Evolutionary conservation across 2,329 filamentous ascomycete species (phyloP).

Genomic region (Fusarium miscanthi): DNA sequence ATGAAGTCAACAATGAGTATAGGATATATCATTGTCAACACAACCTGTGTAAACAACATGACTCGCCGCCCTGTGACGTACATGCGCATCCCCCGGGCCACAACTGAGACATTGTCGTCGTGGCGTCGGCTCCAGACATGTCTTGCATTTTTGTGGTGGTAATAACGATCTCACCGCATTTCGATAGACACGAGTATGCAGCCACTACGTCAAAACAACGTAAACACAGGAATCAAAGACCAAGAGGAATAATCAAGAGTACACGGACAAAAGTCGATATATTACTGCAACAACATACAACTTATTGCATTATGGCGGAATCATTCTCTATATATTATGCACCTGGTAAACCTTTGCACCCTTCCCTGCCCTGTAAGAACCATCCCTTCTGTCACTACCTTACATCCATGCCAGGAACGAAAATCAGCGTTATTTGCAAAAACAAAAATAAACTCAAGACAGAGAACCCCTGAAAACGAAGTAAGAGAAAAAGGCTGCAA

Average conservation of each 20-base stretch:
- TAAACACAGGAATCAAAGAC: not conserved
- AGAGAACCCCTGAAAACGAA: slow-evolving; percentile 37
- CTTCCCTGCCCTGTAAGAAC: slow-evolving; percentile 37
- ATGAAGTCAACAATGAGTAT: too few relatives aligned
- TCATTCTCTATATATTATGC: slow-evolving; percentile 48
- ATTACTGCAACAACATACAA: slow-evolving; percentile 13
- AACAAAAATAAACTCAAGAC: slow-evolving; percentile 31
- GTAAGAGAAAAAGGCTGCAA: slow-evolving; percentile 40
- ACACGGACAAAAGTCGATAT: not conserved
- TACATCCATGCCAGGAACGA: slow-evolving; percentile 42
- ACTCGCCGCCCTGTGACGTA: not conserved
- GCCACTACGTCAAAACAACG: not conserved
- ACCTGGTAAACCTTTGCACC: slow-evolving; percentile 44
- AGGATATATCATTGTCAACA: not conserved
- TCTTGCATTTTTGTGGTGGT: slow-evolving; percentile 7
- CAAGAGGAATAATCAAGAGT: not conserved
- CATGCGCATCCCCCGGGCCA: not conserved
- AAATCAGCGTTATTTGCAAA: slow-evolving; percentile 32
- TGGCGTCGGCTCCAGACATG: slow-evolving; percentile 16
- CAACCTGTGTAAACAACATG: not conserved
- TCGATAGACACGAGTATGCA: not conserved
- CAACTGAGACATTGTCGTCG: not conserved
- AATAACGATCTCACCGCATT: slow-evolving; percentile 10
- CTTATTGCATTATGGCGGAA: slow-evolving; percentile 38
- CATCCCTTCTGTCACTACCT: slow-evolving; percentile 41